Base-by-base conservation (phyloP, 495 filamentous ascomycete species). In the Hypoxylon intermedium region DNA sequence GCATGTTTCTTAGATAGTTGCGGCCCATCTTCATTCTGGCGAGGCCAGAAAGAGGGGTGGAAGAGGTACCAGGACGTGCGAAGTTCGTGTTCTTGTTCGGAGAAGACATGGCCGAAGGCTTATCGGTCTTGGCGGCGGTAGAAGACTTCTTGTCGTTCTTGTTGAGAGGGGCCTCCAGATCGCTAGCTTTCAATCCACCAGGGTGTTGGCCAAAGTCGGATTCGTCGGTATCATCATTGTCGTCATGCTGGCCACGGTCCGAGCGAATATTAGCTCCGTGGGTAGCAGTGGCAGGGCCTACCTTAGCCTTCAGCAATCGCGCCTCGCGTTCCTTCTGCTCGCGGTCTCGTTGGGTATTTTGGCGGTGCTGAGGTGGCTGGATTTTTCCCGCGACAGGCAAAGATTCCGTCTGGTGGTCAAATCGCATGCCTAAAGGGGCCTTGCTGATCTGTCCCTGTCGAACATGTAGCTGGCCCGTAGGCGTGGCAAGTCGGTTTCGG, bases 341-440 rank as follows among this genome's bases (percentile, higher is more conserved):
- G 9, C 47, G 56, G 1, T 26, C 51, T 9, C 16, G 40, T 13
- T 38, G 4, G 16, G 37, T 11, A 12, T 13, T 5, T 13, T 28
- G 23, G 28, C 13, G 30, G 15, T 6, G 41, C 23, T 34, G 19
- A 6, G 63, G 67, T 13, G 59, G 46, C 4, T 56, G 62, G 21
- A 60, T 56, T 31, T 37, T 50, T 0, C 28, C 45, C 19, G 51
- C 16, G 41, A 58, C 40, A 31, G 63, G 68, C 21, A 71, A 72
- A 5, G 65, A 53, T 5, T 67, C 65, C 9, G 71, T 70, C 2
- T 73, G 60, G 13, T 67, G 53, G 11, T 75, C 74, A 31, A 72
- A 60, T 0, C 74, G 15, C 76, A 79, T 74, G 18, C 61, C 60
- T 2, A 54, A 28, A 9, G 79, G 79, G 0, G 76, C 77, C 21